phyloP scores from a whole-genome alignment of 1,284 basidiomycete species.

The Tilletia caries region DNA sequence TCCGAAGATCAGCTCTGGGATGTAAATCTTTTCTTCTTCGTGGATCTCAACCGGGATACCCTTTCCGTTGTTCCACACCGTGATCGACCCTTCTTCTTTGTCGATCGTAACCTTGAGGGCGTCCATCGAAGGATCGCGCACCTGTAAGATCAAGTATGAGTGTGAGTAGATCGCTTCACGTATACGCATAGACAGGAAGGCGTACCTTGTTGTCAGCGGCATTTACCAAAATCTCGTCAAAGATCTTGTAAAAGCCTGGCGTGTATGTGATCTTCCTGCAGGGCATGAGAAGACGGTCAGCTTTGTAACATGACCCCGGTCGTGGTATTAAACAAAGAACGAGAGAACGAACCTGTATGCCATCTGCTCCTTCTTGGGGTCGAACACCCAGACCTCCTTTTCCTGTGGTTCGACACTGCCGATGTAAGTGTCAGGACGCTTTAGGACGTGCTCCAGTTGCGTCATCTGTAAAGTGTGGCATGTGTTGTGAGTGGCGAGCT shows the following conservation, averaged over 20 bases:
- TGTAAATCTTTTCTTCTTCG: constrained; percentile 86
- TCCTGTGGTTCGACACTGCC: constrained; percentile 57
- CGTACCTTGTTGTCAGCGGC: constrained; percentile 93
- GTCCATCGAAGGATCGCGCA: constrained; percentile 50
- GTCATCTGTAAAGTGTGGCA: constrained; percentile 65
- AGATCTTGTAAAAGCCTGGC: constrained; percentile 98
- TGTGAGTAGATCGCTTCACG: constrained; percentile 1
- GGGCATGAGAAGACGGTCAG: constrained; percentile 60
- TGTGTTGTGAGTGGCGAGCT: too few species aligned
- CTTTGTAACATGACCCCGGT: constrained; percentile 50
- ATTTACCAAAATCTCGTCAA: constrained; percentile 98
- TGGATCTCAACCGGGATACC: constrained; percentile 97
- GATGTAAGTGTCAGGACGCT: constrained; percentile 96
- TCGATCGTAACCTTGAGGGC: constrained; percentile 65
- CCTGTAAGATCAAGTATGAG: constrained; percentile 58
- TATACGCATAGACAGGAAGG: neutral
- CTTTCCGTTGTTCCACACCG: constrained; percentile 90
- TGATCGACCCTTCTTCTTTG: constrained; percentile 77
- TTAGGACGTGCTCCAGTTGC: constrained; percentile 93
- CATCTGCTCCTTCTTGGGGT: constrained; percentile 46
- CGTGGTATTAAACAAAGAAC: neutral
- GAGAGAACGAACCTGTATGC: constrained; percentile 24
- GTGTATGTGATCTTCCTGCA: constrained; percentile 78
- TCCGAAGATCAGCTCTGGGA: constrained; percentile 97
- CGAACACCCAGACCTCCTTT: constrained; percentile 52